Percentiles rank a stretch among this genome's conserved stretches.
phyloP scores from a whole-genome alignment of 2,329 filamentous ascomycete species.

The Exophiala phaeomuriformis region DNA sequence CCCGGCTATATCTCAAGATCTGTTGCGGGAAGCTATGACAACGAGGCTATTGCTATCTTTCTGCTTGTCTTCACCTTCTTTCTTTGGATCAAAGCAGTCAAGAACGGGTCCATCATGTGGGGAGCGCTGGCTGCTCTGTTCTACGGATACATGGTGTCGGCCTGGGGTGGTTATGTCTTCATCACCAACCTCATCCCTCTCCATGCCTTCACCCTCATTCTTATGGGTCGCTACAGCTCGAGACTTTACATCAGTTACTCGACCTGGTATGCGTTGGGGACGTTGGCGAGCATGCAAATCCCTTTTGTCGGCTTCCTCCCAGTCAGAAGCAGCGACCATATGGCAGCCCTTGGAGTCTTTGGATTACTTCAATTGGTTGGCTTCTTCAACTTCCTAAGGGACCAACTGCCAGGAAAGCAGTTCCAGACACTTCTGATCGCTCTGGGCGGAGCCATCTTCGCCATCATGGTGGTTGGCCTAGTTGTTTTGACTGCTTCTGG shows the following conservation, averaged over 20 bases:
- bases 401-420: conserved; percentile 83
- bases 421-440: conserved; percentile 83
- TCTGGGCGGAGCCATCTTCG: conserved; percentile 66
- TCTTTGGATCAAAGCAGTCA: conserved; percentile 97
- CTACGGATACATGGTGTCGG: conserved; percentile 99
- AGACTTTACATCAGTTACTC: conserved; percentile 94
- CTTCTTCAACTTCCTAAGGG: conserved; percentile 82
- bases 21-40: conserved; percentile 96
- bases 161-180: conserved; percentile 99
- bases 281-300: conserved; percentile 97
- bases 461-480: conserved; percentile 66
- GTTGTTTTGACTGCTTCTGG: conserved; percentile 75
- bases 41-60: conserved; percentile 99
- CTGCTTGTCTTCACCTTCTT: conserved; percentile 97
- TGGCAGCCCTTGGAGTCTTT: conserved; percentile 92
- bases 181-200: conserved; percentile 95
- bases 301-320: conserved; percentile 97
- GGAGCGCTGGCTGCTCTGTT: conserved; percentile 88
- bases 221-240: conserved; percentile 93
- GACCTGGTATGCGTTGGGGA: conserved; percentile 95
- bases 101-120: conserved; percentile 94
- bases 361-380: conserved; percentile 89
- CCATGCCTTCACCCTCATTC: conserved; percentile 86
- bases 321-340: conserved; percentile 95
- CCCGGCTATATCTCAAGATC: conserved; percentile 97